Base-by-base conservation (phyloP, 176 grass and related monocot species). In the Calamus simplicifolius region DNA sequence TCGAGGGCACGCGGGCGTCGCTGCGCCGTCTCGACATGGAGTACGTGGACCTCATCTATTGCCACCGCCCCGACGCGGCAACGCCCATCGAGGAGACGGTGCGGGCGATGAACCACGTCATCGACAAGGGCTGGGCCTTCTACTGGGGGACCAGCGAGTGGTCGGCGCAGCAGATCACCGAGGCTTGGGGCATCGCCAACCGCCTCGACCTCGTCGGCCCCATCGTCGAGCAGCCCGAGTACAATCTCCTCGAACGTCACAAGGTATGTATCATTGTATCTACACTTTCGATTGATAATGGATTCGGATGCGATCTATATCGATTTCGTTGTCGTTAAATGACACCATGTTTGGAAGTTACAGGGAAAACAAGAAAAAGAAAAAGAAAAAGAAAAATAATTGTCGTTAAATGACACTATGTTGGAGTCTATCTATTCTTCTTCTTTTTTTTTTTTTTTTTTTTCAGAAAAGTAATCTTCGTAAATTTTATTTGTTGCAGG, bases 81-180 rank as follows among this genome's bases (percentile, higher is more conserved):
- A 98, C 93, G 23, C 93, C 93, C 4, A 58, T 98, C 64, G 93
- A 92, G 72, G 93, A 98, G 75, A 98, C 93, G 0, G 93, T 98
- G 1, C 54, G 93, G 48, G 93, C 93, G 30, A 85, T 98, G 81
- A 98, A 92, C 76, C 83, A 83, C 78, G 81, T 92, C 70, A 98
- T 98, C 57, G 93, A 98, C 30, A 80, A 83, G 58, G 93, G 93
- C 0, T 83, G 78, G 87, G 93, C 93, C 0, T 98, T 98, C 69
- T 98, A 98, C 59, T 98, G 93, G 93, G 93, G 93, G 0, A 98
- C 93, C 0, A 79, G 73, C 5, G 93, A 98, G 84, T 98, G 87
- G 93, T 85, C 84, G 25, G 81, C 81, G 16, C 93, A 92, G 76
- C 93, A 98, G 78, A 98, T 98, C 67, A 98, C 93, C 3, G 93